Evolutionary conservation across 768 basidiomycete genomes (phyloP).

Genomic region (Pisolithus albus): DNA sequence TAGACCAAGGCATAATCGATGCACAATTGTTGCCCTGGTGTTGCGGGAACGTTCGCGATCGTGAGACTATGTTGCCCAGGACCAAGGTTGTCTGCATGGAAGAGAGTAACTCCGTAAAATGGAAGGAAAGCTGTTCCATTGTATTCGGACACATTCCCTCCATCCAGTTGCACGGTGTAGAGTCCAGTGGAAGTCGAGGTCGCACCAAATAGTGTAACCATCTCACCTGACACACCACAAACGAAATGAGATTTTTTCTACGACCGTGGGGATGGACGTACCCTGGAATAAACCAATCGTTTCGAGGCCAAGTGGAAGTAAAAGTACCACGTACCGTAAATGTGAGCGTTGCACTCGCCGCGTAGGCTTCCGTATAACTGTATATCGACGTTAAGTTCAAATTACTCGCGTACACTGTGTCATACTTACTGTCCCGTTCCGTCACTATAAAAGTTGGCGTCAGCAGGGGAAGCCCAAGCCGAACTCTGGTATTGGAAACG

Average conservation of each 20-base stretch:
- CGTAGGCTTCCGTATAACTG: constrained; percentile 30
- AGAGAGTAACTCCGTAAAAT: constrained; percentile 27
- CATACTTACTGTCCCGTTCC: constrained; percentile 35
- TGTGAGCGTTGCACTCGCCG: constrained; percentile 29
- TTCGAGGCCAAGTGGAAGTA: neutral
- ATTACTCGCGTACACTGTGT: neutral
- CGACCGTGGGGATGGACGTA: constrained; percentile 2
- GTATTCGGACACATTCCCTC: constrained; percentile 13
- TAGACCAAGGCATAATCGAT: constrained; percentile 30
- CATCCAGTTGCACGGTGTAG: constrained; percentile 33
- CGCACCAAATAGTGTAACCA: constrained; percentile 40
- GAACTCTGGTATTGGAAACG: constrained; percentile 32
- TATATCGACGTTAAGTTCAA: neutral
- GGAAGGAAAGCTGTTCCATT: constrained; percentile 4
- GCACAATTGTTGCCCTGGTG: constrained; percentile 15
- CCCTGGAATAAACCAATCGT: constrained; percentile 17
- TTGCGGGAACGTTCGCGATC: constrained; percentile 26
- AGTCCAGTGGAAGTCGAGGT: constrained; percentile 29
- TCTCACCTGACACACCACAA: constrained; percentile 29
- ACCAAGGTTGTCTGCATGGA: constrained; percentile 33
- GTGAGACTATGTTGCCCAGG: constrained; percentile 31
- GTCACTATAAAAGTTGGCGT: constrained; percentile 34
- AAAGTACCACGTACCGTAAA: constrained; percentile 30
- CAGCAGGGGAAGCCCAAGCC: constrained; percentile 29
- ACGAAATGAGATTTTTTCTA: neutral